phyloP scores from a whole-genome alignment of 257 asterid genomes.

The Schizonepeta tenuifolia region DNA sequence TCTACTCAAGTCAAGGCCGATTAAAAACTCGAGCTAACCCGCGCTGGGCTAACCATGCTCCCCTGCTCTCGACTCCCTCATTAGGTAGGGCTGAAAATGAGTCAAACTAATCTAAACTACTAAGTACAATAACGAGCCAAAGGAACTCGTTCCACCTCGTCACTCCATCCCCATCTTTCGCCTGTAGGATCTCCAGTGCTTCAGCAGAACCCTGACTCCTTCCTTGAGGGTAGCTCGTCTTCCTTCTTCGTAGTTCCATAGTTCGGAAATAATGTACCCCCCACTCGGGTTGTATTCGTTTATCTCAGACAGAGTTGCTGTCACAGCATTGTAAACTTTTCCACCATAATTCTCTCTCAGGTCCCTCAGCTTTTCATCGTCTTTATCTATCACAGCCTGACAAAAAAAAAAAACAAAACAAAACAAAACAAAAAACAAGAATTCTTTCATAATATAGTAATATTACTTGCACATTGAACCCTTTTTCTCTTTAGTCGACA shows the following conservation, averaged over 20 bases:
- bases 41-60: not conserved
- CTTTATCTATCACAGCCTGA: constrained; percentile 65
- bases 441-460: constrained; percentile 8
- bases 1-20: not conserved
- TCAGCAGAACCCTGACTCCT: constrained; percentile 63
- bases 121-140: constrained; percentile 25
- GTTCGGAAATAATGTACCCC: constrained; percentile 64
- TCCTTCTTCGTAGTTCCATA: constrained; percentile 78
- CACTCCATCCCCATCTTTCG: constrained; percentile 40
- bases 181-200: constrained; percentile 53
- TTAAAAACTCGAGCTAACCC: not conserved
- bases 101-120: not conserved
- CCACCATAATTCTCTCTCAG: constrained; percentile 58
- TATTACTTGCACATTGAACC: no score
- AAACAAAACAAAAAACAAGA: no score
- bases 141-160: not conserved
- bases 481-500: not conserved
- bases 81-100: not conserved
- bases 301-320: constrained; percentile 61
- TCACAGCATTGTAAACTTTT: constrained; percentile 68
- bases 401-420: no score
- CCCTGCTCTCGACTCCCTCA: not conserved
- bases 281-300: constrained; percentile 93
- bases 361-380: constrained; percentile 75
- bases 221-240: constrained; percentile 72